Percentiles rank a stretch among this genome's conserved stretches.
phyloP scores from a whole-genome alignment of 164 flowering plant genomes.

The Amborella trichopoda region DNA sequence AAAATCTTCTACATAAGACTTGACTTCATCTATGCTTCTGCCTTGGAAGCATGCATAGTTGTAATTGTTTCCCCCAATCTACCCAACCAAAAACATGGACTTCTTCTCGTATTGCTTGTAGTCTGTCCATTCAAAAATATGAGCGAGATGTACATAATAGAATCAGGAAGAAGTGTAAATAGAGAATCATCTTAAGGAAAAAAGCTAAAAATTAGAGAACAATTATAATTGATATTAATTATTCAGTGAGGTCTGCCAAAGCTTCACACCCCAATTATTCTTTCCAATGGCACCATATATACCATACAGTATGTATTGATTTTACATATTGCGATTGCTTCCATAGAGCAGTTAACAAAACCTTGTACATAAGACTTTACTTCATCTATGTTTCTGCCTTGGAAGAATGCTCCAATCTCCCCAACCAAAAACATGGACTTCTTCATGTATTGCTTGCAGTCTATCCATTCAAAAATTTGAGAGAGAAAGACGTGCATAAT shows the following conservation, averaged over 20 bases:
- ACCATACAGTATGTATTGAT: too few relatives aligned
- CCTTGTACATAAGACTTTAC: conserved; percentile 4
- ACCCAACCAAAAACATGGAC: conserved; percentile 22
- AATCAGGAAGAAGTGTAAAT: too few relatives aligned
- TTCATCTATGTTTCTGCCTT: conserved; percentile 5
- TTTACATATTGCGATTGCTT: conserved; percentile 13
- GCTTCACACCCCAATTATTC: too few relatives aligned
- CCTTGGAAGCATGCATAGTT: conserved; percentile 7
- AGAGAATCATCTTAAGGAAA: too few relatives aligned
- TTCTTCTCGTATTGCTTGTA: conserved; percentile 6
- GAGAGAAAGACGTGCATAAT: too few relatives aligned
- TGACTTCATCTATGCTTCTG: conserved; percentile 2
- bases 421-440: conserved; percentile 21
- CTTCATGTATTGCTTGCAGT: conserved; percentile 7
- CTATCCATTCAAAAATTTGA: too few relatives aligned
- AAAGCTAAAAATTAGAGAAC: too few relatives aligned
- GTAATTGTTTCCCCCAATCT: conserved; percentile 29
- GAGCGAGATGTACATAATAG: too few relatives aligned
- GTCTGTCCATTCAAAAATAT: too few relatives aligned
- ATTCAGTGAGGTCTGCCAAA: too few relatives aligned
- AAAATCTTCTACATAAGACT: conserved; percentile 9
- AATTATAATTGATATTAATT: too few relatives aligned
- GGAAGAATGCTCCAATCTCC: conserved; percentile 18
- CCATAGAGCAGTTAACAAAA: conserved; percentile 14
- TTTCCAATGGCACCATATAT: too few relatives aligned